Conservation (phyloP, 164 flowering plant genomes). For the Magnolia changhungtana region DNA sequence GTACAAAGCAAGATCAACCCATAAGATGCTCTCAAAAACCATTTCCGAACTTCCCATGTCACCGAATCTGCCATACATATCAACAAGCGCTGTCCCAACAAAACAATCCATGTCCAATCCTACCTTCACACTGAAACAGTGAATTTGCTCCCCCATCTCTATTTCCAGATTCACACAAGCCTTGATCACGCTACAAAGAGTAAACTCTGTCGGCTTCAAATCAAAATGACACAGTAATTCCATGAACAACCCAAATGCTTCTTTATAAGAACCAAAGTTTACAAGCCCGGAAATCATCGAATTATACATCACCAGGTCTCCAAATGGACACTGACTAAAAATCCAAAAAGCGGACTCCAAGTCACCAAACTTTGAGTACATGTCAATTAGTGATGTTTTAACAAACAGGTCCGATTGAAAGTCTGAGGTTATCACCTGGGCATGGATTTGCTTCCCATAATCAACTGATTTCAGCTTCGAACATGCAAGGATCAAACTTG, state of each 20-base stretch:
- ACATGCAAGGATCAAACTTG: slow-evolving; percentile 25
- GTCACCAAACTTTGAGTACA: slow-evolving; percentile 25
- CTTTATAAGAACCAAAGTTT: slow-evolving; percentile 15
- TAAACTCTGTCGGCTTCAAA: slow-evolving; percentile 38
- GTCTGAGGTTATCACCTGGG: slow-evolving; percentile 24
- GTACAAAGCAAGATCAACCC: slow-evolving; percentile 83
- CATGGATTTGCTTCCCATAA: slow-evolving; percentile 29
- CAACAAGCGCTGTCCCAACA: slow-evolving; percentile 78
- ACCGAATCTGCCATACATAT: slow-evolving; percentile 85
- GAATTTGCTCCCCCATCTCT: slow-evolving; percentile 48
- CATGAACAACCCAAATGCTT: slow-evolving; percentile 21
- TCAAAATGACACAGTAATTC: slow-evolving; percentile 16
- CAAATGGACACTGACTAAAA: slow-evolving; percentile 10
- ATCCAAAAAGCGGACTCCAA: slow-evolving; percentile 16
- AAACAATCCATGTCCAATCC: slow-evolving; percentile 65
- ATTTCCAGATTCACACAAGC: slow-evolving; percentile 47
- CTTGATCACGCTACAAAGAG: slow-evolving; percentile 59
- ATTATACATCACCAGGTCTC: slow-evolving; percentile 21
- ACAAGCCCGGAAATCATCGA: slow-evolving; percentile 26
- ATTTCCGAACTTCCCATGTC: slow-evolving; percentile 47
- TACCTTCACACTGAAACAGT: slow-evolving; percentile 49
- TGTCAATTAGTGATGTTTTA: slow-evolving; percentile 25
- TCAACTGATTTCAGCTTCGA: slow-evolving; percentile 20
- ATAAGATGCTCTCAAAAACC: slow-evolving; percentile 71
- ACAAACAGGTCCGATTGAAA: slow-evolving; percentile 24